These are phyloP conservation scores for Pythium dissimile DNA, from an alignment of 352 stramenopile species.

Conservation along the genomic window DNA sequence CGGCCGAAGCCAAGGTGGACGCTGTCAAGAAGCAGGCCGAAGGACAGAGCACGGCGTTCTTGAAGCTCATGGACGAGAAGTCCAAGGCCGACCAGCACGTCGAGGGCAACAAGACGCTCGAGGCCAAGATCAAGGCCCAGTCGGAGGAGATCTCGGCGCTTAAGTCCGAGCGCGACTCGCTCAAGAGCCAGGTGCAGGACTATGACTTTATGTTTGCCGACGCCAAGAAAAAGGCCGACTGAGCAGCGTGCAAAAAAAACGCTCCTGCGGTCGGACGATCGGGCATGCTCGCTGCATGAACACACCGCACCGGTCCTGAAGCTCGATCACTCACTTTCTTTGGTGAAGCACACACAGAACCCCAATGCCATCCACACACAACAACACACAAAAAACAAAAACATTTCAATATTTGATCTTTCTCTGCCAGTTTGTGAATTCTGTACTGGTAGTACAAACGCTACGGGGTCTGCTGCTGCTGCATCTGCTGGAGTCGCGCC, in stretches of 20 bases:
- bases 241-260: too few relatives aligned
- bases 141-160: constrained; percentile 44
- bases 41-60: constrained; percentile 69
- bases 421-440: not conserved
- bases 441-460: not conserved
- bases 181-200: constrained; percentile 82
- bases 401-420: not conserved
- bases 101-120: constrained; percentile 34
- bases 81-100: constrained; percentile 47
- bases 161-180: constrained; percentile 55
- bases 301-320: too few relatives aligned
- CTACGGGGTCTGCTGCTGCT: constrained; percentile 14
- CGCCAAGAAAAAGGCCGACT: constrained; percentile 84
- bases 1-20: constrained; percentile 43
- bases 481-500: constrained; percentile 49
- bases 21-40: constrained; percentile 77
- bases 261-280: too few relatives aligned
- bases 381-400: not conserved
- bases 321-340: too few relatives aligned
- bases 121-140: constrained; percentile 44
- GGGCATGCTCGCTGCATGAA: too few relatives aligned
- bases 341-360: too few relatives aligned
- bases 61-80: constrained; percentile 84
- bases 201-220: constrained; percentile 90
- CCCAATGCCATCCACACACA: too few relatives aligned